Evolutionary conservation across 192 early-diverging fungal species (phyloP).

Genomic region (Tieghemiomyces parasiticus): DNA sequence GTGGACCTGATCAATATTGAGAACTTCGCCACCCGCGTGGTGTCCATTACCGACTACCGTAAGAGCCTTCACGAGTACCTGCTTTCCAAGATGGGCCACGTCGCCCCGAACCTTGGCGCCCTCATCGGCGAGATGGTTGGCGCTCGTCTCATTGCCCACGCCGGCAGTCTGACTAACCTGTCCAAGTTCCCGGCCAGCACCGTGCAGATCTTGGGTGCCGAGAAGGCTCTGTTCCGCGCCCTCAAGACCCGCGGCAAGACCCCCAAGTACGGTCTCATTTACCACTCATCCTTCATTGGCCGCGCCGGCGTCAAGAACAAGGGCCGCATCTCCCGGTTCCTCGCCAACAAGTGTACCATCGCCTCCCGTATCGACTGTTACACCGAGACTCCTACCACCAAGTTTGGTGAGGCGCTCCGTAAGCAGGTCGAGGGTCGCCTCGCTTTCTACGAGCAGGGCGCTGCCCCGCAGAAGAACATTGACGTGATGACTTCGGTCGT

Average conservation of each 20-base stretch:
- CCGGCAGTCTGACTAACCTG: constrained; percentile 91
- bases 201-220: constrained; percentile 94
- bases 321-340: constrained; percentile 87
- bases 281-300: constrained; percentile 92
- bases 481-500: constrained; percentile 86
- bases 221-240: constrained; percentile 97
- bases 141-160: constrained; percentile 92
- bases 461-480: constrained; percentile 73
- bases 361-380: constrained; percentile 96
- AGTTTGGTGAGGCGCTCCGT: constrained; percentile 85
- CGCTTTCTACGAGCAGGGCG: constrained; percentile 84
- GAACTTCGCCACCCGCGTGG: constrained; percentile 83
- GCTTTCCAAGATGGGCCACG: constrained; percentile 84
- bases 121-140: constrained; percentile 93
- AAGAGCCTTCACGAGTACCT: constrained; percentile 85
- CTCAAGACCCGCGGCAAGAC: constrained; percentile 94
- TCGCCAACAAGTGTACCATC: constrained; percentile 97
- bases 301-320: constrained; percentile 96
- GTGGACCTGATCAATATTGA: constrained; percentile 93
- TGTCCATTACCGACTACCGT: constrained; percentile 85
- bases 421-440: constrained; percentile 95
- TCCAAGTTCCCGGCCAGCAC: constrained; percentile 96
- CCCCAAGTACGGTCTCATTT: constrained; percentile 95
- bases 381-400: constrained; percentile 68
- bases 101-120: constrained; percentile 92